Conservation (phyloP, 1,139 yeast species). For the Yueomyces sp. region DNA sequence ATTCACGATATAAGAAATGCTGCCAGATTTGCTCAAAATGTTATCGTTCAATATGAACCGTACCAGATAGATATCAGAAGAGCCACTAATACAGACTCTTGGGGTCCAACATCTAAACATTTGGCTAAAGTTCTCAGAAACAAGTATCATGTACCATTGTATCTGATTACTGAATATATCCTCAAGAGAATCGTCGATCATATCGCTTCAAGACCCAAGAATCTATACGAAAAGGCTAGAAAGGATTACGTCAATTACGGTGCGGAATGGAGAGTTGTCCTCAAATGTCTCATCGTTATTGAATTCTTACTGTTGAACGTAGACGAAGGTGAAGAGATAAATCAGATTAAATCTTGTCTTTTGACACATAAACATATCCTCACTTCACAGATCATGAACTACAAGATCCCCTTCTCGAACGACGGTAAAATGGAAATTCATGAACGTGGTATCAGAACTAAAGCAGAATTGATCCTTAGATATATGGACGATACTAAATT, state of each 20-base stretch:
- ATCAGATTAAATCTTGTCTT: conserved; percentile 22
- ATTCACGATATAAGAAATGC: conserved; percentile 27
- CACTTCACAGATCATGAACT: conserved; percentile 19
- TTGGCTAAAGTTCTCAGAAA: conserved; percentile 24
- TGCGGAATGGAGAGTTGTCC: conserved; percentile 27
- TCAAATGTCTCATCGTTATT: conserved; percentile 24
- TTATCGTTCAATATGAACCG: conserved; percentile 27
- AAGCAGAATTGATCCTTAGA: conserved; percentile 21
- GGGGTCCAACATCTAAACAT: conserved; percentile 36
- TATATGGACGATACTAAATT: conserved; percentile 19
- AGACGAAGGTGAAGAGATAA: conserved; percentile 22
- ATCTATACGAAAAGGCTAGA: conserved; percentile 25
- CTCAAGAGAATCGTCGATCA: conserved; percentile 24
- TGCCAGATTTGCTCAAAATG: conserved; percentile 27
- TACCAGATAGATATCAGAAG: conserved; percentile 28
- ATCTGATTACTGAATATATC: conserved; percentile 23
- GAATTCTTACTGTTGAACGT: conserved; percentile 23
- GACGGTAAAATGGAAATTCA: conserved; percentile 27
- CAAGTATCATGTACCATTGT: conserved; percentile 23
- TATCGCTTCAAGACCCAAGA: conserved; percentile 24
- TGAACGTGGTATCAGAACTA: conserved; percentile 24
- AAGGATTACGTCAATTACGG: conserved; percentile 29
- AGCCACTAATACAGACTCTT: conserved; percentile 34
- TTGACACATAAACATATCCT: conserved; percentile 22
- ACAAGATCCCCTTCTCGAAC: conserved; percentile 20